Conservation (phyloP, 192 early-diverging fungal species). For the Podila epigama region DNA sequence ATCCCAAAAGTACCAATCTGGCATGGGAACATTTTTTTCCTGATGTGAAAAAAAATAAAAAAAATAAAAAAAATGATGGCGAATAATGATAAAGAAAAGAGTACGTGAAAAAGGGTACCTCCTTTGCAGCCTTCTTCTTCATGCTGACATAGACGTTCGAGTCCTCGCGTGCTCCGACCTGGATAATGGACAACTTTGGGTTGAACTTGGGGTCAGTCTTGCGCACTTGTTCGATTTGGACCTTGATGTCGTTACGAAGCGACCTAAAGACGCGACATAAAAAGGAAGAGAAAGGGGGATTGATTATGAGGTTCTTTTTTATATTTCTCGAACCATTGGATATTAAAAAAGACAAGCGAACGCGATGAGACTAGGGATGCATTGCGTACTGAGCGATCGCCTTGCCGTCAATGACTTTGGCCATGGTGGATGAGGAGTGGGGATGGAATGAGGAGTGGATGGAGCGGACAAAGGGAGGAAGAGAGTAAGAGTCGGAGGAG, state of each 20-base stretch:
- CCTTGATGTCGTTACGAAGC: constrained; percentile 75
- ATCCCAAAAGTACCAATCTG: no score
- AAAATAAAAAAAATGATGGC: neutral
- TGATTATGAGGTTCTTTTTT: no score
- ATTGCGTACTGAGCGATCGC: constrained; percentile 71
- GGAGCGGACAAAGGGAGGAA: neutral
- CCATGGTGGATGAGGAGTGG: constrained; percentile 31
- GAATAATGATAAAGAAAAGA: no score
- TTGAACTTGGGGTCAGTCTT: constrained; percentile 69
- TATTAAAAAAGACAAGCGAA: constrained; percentile 3
- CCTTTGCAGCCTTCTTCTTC: constrained; percentile 90
- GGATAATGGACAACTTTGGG: constrained; percentile 89
- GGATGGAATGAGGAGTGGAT: neutral
- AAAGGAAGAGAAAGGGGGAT: neutral
- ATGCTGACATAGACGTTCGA: constrained; percentile 93
- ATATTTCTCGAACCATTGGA: neutral
- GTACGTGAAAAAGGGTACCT: constrained; percentile 62
- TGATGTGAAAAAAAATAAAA: neutral
- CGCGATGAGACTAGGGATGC: neutral
- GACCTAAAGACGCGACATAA: constrained; percentile 49
- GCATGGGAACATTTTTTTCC: neutral
- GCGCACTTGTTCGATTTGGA: constrained; percentile 72
- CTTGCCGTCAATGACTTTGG: constrained; percentile 82
- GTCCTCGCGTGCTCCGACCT: constrained; percentile 95
- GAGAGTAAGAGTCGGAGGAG: constrained; percentile 3